phyloP scores from a whole-genome alignment of 768 basidiomycete genomes.

The Russula abietina region DNA sequence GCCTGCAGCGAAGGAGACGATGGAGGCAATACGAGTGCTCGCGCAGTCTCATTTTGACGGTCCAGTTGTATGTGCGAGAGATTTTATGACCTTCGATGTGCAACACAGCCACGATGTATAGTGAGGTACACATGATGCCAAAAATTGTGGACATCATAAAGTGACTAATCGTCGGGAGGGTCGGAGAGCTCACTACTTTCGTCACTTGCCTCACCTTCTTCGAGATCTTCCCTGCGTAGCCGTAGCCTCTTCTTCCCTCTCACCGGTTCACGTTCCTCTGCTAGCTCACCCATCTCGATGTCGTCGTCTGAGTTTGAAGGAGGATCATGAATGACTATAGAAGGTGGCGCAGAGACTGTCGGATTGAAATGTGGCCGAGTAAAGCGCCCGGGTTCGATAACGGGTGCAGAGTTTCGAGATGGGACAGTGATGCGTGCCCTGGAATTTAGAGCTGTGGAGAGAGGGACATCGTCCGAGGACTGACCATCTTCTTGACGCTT shows the following conservation, averaged over 20 bases:
- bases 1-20: conserved; percentile 40
- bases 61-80: conserved; percentile 64
- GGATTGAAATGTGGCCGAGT: conserved; percentile 1
- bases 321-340: conserved; percentile 21
- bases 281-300: conserved; percentile 90
- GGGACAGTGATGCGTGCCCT: conserved; percentile 33
- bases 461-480: conserved; percentile 29
- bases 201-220: conserved; percentile 84
- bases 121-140: conserved; percentile 12
- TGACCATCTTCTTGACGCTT: conserved; percentile 35
- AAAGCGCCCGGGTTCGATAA: conserved; percentile 4
- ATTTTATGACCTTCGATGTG: conserved; percentile 68
- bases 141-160: conserved; percentile 3
- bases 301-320: conserved; percentile 42
- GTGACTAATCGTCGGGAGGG: conserved; percentile 50
- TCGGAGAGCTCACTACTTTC: conserved; percentile 73
- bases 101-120: conserved; percentile 28
- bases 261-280: conserved; percentile 55
- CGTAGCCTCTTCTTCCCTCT: conserved; percentile 45
- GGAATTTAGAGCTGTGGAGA: conserved; percentile 32
- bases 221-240: conserved; percentile 57
- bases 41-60: conserved; percentile 50
- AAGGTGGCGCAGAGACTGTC: conserved; percentile 22
- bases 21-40: conserved; percentile 55
- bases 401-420: conserved; percentile 27